phyloP scores from a whole-genome alignment of 148 eudicot species.

The Rheum nobile region DNA sequence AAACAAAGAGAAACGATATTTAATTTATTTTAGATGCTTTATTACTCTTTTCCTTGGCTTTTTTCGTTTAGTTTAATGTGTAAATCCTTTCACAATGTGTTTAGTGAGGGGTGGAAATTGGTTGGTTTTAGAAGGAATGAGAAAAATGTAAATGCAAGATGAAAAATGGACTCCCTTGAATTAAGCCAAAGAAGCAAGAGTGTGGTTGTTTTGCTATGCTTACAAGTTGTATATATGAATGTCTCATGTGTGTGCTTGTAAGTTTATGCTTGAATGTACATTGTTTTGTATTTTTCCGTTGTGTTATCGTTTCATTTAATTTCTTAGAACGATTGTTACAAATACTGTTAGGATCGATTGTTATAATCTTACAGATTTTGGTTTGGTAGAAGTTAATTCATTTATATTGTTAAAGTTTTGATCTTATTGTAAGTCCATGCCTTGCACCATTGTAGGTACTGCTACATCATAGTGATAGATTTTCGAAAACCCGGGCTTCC shows the following conservation, averaged over 20 bases:
- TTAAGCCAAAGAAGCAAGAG: background rate
- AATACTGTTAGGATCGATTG: too few species aligned
- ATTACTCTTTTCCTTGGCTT: background rate
- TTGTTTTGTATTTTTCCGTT: too few species aligned
- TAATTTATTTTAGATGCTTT: background rate
- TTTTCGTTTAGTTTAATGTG: background rate
- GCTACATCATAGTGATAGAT: too few species aligned
- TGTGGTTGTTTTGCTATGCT: background rate
- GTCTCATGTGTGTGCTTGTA: background rate
- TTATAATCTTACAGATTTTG: background rate
- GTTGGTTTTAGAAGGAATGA: background rate
- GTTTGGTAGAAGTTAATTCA: background rate
- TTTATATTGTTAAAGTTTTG: too few species aligned
- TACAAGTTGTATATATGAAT: background rate
- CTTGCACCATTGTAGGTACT: too few species aligned
- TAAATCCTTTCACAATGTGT: background rate
- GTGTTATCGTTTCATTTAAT: too few species aligned
- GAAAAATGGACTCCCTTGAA: background rate
- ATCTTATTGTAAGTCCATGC: too few species aligned
- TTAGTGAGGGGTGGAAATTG: background rate
- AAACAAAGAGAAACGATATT: background rate
- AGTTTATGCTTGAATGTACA: background rate
- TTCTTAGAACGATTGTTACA: too few species aligned
- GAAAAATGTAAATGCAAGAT: background rate
- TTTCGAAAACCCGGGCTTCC: too few species aligned